Base-by-base conservation (phyloP, 2,329 filamentous ascomycete species). In the Botrytis squamosa region DNA sequence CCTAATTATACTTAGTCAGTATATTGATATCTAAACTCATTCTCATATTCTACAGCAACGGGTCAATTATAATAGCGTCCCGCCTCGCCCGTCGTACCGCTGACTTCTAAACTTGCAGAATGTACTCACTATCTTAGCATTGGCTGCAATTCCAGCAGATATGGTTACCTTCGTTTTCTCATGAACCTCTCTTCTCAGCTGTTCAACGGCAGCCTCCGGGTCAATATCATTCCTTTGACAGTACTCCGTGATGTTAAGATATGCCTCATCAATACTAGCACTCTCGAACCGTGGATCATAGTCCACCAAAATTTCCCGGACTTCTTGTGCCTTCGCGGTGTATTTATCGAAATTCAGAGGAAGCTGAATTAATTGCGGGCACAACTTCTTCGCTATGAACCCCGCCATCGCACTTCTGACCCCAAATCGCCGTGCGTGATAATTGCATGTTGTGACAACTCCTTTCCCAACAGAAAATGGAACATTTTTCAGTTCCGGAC, bases 211-310 rank as follows among this genome's bases (percentile, higher is more conserved):
- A 44, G 93, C 91, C 64, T 92, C 90, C 0, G 95, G 91, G 0
- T 83, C 85, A 80, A 95, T 86, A 18, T 87, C 80, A 75, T 95
- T 90, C 49, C 90, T 87, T 18, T 84, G 78, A 80, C 95, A 97
- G 81, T 97, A 98, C 69, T 91, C 85, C 0, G 96, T 98, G 74
- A 99, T 93, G 79, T 99, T 98, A 42, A 99, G 85, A 80, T 98
- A 99, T 0, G 96, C 96, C 82, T 99, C 96, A 78, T 99, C 96
- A 76, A 97, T 95, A 80, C 94, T 97, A 0, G 95, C 94, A 78
- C 93, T 97, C 82, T 98, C 94, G 78, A 97, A 99, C 1, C 93
- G 87, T 0, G 93, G 89, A 79, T 99, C 96, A 80, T 98, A 99
- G n/a, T 91, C 87, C 18, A 89, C 91, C 25, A 99, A 85, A 1